Evolutionary conservation across 116 monocot genomes (phyloP), one percentile per base, ranked within the genome.

Genomic region (Dioscorea cayenensis): DNA sequence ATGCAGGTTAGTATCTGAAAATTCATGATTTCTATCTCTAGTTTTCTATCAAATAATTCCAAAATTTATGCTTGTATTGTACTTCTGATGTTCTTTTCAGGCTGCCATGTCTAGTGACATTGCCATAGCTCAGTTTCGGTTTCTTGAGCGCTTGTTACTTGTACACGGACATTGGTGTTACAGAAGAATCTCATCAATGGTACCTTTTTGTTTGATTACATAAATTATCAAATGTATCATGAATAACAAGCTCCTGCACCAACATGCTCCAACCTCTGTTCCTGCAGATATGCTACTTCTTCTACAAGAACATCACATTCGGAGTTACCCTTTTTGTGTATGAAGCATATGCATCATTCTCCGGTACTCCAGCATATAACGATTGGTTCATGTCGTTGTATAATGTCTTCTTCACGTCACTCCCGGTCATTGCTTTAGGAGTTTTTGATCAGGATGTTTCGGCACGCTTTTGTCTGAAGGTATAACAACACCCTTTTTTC

Each of bases 381-480:
- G 91, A 91, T 72, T 94, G 94, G 94, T 88, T 75, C 66, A 76
- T 94, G 82, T 78, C 94, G 14, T 60, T 77, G 12, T 94, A 88
- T 67, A 94, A 94, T 51, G 80, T 94, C 20, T 73, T 91, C 67
- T 94, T 94, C 82, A 91, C 94, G 4, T 94, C 94, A 21, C 91
- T 94, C 61, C 88, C 94, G 21, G 94, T 84, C 32, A 72, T 94
- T 48, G 88, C 86, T 16, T 71, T 94, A 65, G 94, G 94, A 1
- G 86, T 94, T 12, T 90, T 94, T n/a, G 94, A 94, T 60, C 94
- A 94, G 72, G 94, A 94, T 84, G 90, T 90, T 64, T 90, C 94
- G 16, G 75, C 88, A 61, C 79, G 88, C 25, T 85, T 84, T 67
- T 94, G 94, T 55, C 68, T 91, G 21, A 84, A 79, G 94, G 94